Evolutionary conservation across 495 filamentous ascomycete species (phyloP).

Genomic region (Neurospora sp.): DNA sequence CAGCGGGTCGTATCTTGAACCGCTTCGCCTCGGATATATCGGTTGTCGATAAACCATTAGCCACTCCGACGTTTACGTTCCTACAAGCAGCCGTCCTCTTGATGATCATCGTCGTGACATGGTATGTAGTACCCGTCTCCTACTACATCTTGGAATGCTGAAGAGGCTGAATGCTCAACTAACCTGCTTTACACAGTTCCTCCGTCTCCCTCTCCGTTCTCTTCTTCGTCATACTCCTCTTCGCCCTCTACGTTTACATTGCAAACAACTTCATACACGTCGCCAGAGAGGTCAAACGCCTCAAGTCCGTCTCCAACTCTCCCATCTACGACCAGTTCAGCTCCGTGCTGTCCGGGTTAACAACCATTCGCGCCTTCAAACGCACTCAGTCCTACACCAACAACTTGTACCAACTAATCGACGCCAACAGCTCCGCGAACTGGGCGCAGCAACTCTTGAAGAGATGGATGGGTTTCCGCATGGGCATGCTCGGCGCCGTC

Average conservation of each 20-base stretch:
- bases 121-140: slow-evolving; percentile 3
- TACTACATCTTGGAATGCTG: not conserved
- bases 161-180: not conserved
- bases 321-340: slow-evolving; percentile 57
- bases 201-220: slow-evolving; percentile 16
- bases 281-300: slow-evolving; percentile 54
- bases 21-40: slow-evolving; percentile 40
- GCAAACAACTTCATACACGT: slow-evolving; percentile 44
- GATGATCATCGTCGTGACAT: slow-evolving; percentile 16
- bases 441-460: slow-evolving; percentile 49
- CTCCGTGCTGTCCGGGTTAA: slow-evolving; percentile 47
- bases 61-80: slow-evolving; percentile 10
- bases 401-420: slow-evolving; percentile 46
- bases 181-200: not conserved
- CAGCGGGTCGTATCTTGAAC: slow-evolving; percentile 40
- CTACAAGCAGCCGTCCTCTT: slow-evolving; percentile 8
- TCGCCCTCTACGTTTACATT: slow-evolving; percentile 11
- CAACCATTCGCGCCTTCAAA: slow-evolving; percentile 55
- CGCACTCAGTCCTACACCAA: slow-evolving; percentile 42
- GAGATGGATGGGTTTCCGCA: slow-evolving; percentile 51
- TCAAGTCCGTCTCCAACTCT: slow-evolving; percentile 50
- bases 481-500: slow-evolving; percentile 48
- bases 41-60: slow-evolving; percentile 26
- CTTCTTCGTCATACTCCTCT: slow-evolving; percentile 16
- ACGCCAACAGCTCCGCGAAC: slow-evolving; percentile 39